phyloP scores from a whole-genome alignment of 768 basidiomycete genomes.

The Tricholoma sp. region DNA sequence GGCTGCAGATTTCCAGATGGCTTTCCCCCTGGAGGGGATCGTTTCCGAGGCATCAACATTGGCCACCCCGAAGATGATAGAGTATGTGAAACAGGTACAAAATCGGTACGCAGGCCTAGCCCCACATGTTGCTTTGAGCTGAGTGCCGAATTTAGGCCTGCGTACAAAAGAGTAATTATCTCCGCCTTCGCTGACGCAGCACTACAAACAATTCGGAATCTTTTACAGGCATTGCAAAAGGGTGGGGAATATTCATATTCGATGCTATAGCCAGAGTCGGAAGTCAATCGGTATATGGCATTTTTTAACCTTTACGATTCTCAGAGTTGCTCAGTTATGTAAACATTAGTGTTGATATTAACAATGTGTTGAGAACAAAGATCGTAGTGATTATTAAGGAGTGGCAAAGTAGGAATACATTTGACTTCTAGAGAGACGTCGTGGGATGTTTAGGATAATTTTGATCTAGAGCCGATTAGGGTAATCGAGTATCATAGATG shows the following conservation, averaged over 20 bases:
- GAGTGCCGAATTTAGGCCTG: constrained; percentile 3
- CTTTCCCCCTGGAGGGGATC: no score
- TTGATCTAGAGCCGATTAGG: background rate
- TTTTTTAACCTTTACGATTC: background rate
- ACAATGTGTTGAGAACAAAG: background rate
- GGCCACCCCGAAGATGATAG: no score
- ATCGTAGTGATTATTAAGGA: background rate
- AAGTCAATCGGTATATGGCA: background rate
- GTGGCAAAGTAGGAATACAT: background rate
- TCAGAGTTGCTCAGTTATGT: background rate
- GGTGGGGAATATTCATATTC: constrained; percentile 29
- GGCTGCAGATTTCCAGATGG: background rate
- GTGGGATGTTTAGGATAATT: background rate
- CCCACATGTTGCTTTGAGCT: no score
- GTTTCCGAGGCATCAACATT: no score
- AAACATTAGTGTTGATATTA: background rate
- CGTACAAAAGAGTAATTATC: constrained; percentile 10
- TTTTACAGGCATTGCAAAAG: constrained; percentile 22
- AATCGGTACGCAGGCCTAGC: no score
- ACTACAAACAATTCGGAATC: constrained; percentile 1
- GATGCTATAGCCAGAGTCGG: background rate
- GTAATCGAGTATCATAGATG: background rate
- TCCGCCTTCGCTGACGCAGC: background rate
- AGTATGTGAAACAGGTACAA: no score
- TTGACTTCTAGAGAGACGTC: background rate